Evolutionary conservation across 371 early-diverging fungal species (phyloP), one percentile per base, ranked within the genome.

Genomic region (Dichotomocladium elegans): DNA sequence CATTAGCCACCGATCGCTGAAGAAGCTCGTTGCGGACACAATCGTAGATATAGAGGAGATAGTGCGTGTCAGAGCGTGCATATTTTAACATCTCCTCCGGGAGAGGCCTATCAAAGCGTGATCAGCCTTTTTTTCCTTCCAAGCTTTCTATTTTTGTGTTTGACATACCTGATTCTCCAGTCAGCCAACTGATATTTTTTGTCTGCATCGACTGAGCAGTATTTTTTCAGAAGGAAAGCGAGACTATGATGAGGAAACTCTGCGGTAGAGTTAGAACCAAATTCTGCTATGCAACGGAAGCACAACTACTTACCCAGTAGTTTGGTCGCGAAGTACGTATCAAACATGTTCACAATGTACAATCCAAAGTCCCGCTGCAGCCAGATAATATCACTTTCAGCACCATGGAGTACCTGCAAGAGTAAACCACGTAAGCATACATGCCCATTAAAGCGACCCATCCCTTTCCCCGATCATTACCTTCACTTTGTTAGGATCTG

Each of bases 181-280:
- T 99, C 99, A 8, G 98, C 98, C 59, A 92, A 66, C 74, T 99
- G 99, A 63, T 90, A 96, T 60, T 81, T 77, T 60, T 99, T 99
- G 68, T 99, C 93, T 0, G 95, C 86, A 35, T 84, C 81, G n/a
- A 88, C 83, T 28, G 77, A 64, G 59, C 91, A 89, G 63, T 91
- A 95, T 19, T 66, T 64, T 51, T 88, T 77, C 42, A 99, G 68
- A 29, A 99, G 65, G 61, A 82, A 90, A 0, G 93, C 93, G 26
- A 95, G 79, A 35, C 93, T 83, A 54, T 94, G 91, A 35, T 77
- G 68, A 49, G 76, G 81, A 52, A 89, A 73, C 49, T 76, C 72
- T 74, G 66, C 3, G 14, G 26, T 35, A 2, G 15, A 34, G 29
- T 9, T 26, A 27, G 24, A 2, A n/a, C 24, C 17, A 47, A 17